Evolutionary conservation across 2,329 filamentous ascomycete genomes (phyloP).

Genomic region (Fusarium clavum): DNA sequence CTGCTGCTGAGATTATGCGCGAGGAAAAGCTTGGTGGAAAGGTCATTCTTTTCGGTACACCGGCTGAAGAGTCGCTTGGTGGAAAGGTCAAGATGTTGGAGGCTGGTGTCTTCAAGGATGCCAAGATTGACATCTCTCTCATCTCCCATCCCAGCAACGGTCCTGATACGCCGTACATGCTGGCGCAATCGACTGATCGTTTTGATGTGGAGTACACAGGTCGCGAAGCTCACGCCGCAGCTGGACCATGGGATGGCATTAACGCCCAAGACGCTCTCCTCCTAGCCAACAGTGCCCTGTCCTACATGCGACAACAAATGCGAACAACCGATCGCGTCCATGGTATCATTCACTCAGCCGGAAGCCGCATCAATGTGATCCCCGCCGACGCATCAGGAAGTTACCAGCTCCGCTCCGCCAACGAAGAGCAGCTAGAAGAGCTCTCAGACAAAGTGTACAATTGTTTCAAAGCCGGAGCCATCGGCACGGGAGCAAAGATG

Average conservation of each 20-base stretch:
- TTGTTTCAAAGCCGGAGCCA: slow-evolving; percentile 47
- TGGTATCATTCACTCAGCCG: slow-evolving; percentile 35
- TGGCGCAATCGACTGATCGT: slow-evolving; percentile 31
- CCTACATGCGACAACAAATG: slow-evolving; percentile 37
- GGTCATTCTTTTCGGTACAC: slow-evolving; percentile 38
- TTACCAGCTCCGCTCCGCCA: slow-evolving; percentile 65
- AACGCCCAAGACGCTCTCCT: slow-evolving; percentile 41
- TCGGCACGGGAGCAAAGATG: slow-evolving; percentile 48
- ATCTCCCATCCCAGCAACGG: slow-evolving; percentile 37
- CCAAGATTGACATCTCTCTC: slow-evolving; percentile 41
- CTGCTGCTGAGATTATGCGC: slow-evolving; percentile 31
- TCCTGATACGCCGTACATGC: slow-evolving; percentile 29
- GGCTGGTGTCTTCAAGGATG: slow-evolving; percentile 29
- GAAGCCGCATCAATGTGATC: slow-evolving; percentile 42
- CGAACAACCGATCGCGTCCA: slow-evolving; percentile 35
- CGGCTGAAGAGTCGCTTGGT: slow-evolving; percentile 37
- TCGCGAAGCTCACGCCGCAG: slow-evolving; percentile 31
- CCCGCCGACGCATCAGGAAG: slow-evolving; percentile 67
- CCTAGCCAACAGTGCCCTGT: slow-evolving; percentile 35
- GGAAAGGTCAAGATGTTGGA: slow-evolving; percentile 42
- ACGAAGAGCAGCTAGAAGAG: slow-evolving; percentile 45
- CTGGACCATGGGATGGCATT: slow-evolving; percentile 34
- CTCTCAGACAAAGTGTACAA: slow-evolving; percentile 40
- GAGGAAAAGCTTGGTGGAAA: slow-evolving; percentile 35
- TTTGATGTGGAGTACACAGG: slow-evolving; percentile 37